Evolutionary conservation across 208 protist species (phyloP).

Genomic region (Angomonas deanei): DNA sequence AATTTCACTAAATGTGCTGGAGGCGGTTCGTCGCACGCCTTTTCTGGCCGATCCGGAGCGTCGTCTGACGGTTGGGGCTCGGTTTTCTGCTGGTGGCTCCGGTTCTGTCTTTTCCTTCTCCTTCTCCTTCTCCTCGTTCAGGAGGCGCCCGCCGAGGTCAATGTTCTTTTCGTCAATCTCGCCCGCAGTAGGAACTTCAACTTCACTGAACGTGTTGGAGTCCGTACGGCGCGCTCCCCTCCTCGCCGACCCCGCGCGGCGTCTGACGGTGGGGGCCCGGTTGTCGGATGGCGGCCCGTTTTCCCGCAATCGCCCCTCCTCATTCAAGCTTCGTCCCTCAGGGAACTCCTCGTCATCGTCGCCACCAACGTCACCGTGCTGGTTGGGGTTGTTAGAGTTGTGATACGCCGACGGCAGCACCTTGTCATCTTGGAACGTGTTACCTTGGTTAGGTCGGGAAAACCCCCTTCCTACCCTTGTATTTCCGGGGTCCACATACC

Average conservation of each 20-base stretch:
- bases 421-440: not conserved
- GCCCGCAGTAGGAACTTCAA: constrained; percentile 30
- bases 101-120: not conserved
- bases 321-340: not conserved
- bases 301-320: not conserved
- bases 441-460: not conserved
- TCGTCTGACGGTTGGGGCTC: too few species aligned
- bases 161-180: constrained; percentile 28
- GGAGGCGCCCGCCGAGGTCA: too few species aligned
- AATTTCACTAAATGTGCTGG: constrained; percentile 36
- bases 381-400: not conserved
- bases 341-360: not conserved
- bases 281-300: too few species aligned
- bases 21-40: constrained; percentile 5
- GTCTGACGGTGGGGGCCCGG: too few species aligned
- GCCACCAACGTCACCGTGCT: constrained; percentile 15
- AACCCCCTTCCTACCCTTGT: not conserved
- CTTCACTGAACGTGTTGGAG: constrained; percentile 34
- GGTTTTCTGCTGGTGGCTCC: too few species aligned
- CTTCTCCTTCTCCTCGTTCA: too few species aligned
- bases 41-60: not conserved
- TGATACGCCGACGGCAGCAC: not conserved
- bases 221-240: constrained; percentile 1
- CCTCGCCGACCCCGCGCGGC: not conserved
- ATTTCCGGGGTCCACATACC: not conserved